phyloP scores from a whole-genome alignment of 306 rosid species.

The Psophocarpus tetragonolobus region DNA sequence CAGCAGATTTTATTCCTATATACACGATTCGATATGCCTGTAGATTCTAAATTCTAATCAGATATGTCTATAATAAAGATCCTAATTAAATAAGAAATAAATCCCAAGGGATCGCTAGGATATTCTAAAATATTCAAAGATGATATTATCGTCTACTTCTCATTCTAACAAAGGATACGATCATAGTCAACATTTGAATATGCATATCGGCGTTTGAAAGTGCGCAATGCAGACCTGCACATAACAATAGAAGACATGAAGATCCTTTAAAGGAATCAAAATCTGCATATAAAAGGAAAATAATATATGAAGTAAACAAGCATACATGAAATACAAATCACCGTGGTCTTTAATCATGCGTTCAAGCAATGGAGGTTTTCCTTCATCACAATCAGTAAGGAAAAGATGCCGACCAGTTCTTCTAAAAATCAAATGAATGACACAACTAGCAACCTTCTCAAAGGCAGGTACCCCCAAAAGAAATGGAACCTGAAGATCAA shows the following conservation, averaged over 20 bases:
- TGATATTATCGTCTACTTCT: no score
- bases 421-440: conserved; percentile 91
- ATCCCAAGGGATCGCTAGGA: no score
- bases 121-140: no score
- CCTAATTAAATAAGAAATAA: no score
- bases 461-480: conserved; percentile 90
- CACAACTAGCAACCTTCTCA: conserved; percentile 72
- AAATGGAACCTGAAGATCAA: conserved; percentile 82
- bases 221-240: conserved; percentile 85
- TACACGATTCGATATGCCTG: no score
- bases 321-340: conserved; percentile 79
- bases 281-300: background rate
- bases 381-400: conserved; percentile 75
- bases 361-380: conserved; percentile 90
- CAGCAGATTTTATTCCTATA: no score
- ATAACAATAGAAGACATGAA: conserved; percentile 24
- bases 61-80: no score
- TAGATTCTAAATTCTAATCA: no score
- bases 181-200: conserved; percentile 92
- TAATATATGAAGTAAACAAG: conserved; percentile 25
- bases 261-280: conserved; percentile 12
- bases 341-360: conserved; percentile 80
- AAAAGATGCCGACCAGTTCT: conserved; percentile 98
- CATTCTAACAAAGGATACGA: no score
- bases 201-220: conserved; percentile 70